Evolutionary conservation across 257 asterid species (phyloP).

Genomic region (Plantago major): DNA sequence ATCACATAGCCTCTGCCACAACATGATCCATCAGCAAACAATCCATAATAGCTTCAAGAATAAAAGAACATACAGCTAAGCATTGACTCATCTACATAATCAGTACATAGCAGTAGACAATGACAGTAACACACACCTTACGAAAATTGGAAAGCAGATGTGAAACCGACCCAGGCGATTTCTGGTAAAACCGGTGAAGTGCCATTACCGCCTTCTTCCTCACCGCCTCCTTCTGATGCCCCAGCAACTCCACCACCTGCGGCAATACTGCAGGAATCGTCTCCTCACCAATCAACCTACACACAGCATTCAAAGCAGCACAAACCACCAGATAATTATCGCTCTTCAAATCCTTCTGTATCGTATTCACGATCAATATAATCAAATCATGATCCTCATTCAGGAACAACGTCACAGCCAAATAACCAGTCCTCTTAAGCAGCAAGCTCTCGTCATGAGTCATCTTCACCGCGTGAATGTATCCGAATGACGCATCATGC

Average conservation of each 20-base stretch:
- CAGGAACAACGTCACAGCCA: conserved; percentile 83
- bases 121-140: conserved; percentile 47
- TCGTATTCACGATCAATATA: conserved; percentile 87
- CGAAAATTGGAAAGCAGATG: conserved; percentile 82
- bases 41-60: conserved; percentile 2
- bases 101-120: not conserved
- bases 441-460: conserved; percentile 81
- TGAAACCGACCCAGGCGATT: conserved; percentile 77
- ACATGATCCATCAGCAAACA: conserved; percentile 15
- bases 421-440: conserved; percentile 79
- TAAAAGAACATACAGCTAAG: not conserved
- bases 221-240: conserved; percentile 87
- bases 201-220: conserved; percentile 99
- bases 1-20: conserved; percentile 81
- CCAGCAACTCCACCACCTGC: conserved; percentile 77
- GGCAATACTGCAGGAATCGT: conserved; percentile 95
- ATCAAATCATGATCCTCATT: conserved; percentile 96
- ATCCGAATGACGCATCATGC: conserved; percentile 93
- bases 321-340: conserved; percentile 85
- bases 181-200: conserved; percentile 77
- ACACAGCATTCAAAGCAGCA: conserved; percentile 83
- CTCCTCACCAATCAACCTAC: conserved; percentile 94
- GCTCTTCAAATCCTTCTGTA: conserved; percentile 95
- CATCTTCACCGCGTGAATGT: conserved; percentile 96
- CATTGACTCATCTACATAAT: not conserved